Percentiles rank a stretch among this genome's conserved stretches.
These are phyloP conservation scores for Arachnopeziza araneosa DNA, from an alignment of 2,329 filamentous ascomycete genomes.

Conservation along the genomic window DNA sequence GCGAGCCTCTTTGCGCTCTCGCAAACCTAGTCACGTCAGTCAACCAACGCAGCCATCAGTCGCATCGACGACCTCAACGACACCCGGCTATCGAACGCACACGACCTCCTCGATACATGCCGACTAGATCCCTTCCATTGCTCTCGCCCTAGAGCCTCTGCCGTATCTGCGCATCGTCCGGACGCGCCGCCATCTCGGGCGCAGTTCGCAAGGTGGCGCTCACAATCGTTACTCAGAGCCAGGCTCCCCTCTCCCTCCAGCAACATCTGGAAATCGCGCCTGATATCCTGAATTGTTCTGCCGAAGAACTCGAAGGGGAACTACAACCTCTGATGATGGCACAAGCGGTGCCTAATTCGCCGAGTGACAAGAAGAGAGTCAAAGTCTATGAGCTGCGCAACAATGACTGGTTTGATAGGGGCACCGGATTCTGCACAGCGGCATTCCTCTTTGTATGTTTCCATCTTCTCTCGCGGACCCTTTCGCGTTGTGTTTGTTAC, in stretches of 20 bases:
- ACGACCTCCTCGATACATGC: conserved; percentile 7
- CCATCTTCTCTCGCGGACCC: not conserved
- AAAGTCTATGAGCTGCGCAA: conserved; percentile 98
- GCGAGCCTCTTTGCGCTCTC: not conserved
- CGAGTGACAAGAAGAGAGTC: conserved; percentile 68
- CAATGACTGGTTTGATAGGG: conserved; percentile 98
- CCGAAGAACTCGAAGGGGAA: conserved; percentile 47
- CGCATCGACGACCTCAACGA: not conserved
- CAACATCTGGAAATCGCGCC: conserved; percentile 54
- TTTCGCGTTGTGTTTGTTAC: not conserved
- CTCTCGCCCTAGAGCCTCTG: conserved; percentile 8
- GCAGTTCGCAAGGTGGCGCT: conserved; percentile 23
- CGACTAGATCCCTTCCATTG: not conserved
- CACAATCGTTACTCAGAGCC: conserved; percentile 15
- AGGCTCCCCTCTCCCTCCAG: conserved; percentile 47
- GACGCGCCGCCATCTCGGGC: conserved; percentile 13
- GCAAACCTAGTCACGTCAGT: conserved; percentile 1
- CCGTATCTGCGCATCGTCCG: not conserved
- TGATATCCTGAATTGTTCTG: conserved; percentile 45
- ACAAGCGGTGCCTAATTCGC: conserved; percentile 59
- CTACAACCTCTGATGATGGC: conserved; percentile 63
- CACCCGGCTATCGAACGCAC: not conserved
- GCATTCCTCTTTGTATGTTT: conserved; percentile 26
- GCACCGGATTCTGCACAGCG: conserved; percentile 91
- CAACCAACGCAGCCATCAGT: conserved; percentile 1